Evolutionary conservation across 1,284 basidiomycete genomes (phyloP).

Genomic region (Ceratobasidium papillatum): DNA sequence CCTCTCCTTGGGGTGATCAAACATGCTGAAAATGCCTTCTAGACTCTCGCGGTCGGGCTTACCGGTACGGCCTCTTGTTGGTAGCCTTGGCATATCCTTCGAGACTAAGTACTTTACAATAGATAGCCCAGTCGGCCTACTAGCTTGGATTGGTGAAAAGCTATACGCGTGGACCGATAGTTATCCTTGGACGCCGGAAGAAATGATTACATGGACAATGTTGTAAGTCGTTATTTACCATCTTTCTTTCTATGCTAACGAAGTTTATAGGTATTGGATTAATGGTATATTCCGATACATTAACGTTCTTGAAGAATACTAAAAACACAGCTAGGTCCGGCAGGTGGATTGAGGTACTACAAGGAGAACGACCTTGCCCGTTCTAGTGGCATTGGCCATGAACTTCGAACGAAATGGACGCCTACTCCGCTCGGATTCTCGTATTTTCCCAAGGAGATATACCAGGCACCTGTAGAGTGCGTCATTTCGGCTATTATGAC

Average conservation of each 20-base stretch:
- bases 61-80: constrained; percentile 20
- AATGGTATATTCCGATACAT: background rate
- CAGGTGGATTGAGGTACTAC: constrained; percentile 43
- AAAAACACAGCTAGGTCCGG: constrained; percentile 27
- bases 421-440: constrained; percentile 43
- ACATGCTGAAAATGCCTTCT: background rate
- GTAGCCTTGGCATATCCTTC: background rate
- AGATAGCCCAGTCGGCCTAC: constrained; percentile 45
- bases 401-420: constrained; percentile 16
- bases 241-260: background rate
- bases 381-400: no score
- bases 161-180: constrained; percentile 43
- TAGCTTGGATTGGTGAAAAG: constrained; percentile 46
- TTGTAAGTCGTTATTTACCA: constrained; percentile 22
- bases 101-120: background rate
- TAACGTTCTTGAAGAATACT: background rate
- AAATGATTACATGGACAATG: constrained; percentile 45
- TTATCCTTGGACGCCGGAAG: constrained; percentile 45
- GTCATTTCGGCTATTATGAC: background rate
- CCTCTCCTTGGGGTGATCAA: background rate
- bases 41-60: constrained; percentile 45
- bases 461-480: constrained; percentile 43
- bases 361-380: constrained; percentile 39
- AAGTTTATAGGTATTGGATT: constrained; percentile 26
- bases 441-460: constrained; percentile 38